Evolutionary conservation across 1,139 yeast species (phyloP).

Genomic region (Taphrina deformans): DNA sequence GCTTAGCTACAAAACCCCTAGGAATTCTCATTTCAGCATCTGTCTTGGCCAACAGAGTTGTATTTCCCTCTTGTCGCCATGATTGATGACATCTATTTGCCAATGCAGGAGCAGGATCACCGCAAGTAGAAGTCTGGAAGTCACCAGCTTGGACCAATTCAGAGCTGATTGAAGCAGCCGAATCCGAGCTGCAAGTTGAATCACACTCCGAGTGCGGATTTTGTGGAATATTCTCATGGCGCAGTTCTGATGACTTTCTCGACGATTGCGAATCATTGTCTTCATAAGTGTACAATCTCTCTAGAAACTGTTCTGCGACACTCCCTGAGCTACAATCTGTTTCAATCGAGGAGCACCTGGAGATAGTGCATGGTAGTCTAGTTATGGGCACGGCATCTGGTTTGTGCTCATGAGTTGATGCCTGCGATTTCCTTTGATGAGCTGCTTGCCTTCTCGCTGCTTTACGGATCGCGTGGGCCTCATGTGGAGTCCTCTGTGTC

Average conservation of each 20-base stretch:
- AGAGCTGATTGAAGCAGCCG: too few species aligned
- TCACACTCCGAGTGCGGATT: neutral
- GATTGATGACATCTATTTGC: too few species aligned
- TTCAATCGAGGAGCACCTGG: conserved; percentile 14
- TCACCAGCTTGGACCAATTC: too few species aligned
- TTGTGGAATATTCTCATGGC: neutral
- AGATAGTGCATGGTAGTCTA: neutral
- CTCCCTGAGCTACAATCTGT: neutral
- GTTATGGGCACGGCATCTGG: conserved; percentile 8
- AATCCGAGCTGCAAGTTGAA: neutral
- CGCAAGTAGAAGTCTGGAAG: too few species aligned
- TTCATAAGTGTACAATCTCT: neutral
- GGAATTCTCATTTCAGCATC: too few species aligned
- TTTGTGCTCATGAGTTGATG: neutral
- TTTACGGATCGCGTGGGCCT: neutral
- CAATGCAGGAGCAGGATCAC: too few species aligned
- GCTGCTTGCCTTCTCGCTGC: neutral
- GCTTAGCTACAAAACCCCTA: too few species aligned
- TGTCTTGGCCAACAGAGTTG: too few species aligned
- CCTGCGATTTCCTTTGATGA: neutral
- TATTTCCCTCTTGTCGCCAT: too few species aligned
- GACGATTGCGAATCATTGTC: neutral
- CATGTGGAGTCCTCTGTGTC: neutral
- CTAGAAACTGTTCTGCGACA: neutral
- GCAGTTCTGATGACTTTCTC: neutral